phyloP scores from a whole-genome alignment of 1,139 yeast genomes.

The Saccharomyces hybrid region DNA sequence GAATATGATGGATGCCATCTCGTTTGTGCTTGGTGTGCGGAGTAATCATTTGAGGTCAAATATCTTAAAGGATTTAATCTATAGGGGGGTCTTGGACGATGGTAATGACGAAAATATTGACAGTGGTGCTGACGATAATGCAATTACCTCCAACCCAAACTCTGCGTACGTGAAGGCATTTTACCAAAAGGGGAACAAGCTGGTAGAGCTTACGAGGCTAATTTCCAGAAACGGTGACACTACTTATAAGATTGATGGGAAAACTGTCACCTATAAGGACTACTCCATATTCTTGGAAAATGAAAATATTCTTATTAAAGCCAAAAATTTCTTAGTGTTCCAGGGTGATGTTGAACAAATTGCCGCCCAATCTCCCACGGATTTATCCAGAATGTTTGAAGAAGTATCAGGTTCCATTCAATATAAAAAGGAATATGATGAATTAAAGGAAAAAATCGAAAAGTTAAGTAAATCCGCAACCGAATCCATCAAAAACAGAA shows the following conservation, averaged over 20 bases:
- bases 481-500: conserved; percentile 60
- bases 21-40: conserved; percentile 86
- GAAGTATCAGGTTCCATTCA: conserved; percentile 78
- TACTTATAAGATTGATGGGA: conserved; percentile 61
- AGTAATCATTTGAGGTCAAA: conserved; percentile 71
- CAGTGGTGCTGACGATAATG: conserved; percentile 12
- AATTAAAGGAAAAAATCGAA: conserved; percentile 57
- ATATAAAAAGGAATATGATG: conserved; percentile 59
- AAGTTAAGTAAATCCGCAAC: conserved; percentile 59
- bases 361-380: conserved; percentile 79
- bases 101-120: conserved; percentile 17
- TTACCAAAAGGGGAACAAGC: conserved; percentile 56
- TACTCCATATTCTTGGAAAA: conserved; percentile 60
- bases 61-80: conserved; percentile 67
- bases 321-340: conserved; percentile 85
- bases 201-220: conserved; percentile 35
- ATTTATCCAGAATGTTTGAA: conserved; percentile 69
- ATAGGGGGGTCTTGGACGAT: conserved; percentile 51
- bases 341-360: conserved; percentile 96
- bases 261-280: conserved; percentile 53
- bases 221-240: conserved; percentile 54
- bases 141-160: conserved; percentile 34
- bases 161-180: conserved; percentile 77
- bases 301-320: conserved; percentile 84
- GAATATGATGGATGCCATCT: conserved; percentile 96